phyloP scores from a whole-genome alignment of 2,329 filamentous ascomycete species.

The Ophiostoma quercus region DNA sequence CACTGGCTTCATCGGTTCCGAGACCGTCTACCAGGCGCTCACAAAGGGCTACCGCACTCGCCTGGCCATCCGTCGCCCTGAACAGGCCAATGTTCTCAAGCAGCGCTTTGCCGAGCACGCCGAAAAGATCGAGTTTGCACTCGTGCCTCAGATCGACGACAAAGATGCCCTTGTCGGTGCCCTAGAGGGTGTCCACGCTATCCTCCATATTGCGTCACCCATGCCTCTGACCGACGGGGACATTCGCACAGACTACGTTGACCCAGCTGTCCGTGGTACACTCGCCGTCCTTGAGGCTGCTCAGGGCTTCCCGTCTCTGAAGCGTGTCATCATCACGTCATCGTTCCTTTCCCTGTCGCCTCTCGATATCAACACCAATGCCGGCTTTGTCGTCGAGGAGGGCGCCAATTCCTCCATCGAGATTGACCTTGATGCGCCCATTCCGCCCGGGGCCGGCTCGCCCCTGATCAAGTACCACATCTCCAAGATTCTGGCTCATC shows the following conservation, averaged over 20 bases:
- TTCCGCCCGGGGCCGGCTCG: not conserved
- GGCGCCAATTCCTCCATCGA: not conserved
- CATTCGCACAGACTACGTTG: not conserved
- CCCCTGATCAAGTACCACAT: not conserved
- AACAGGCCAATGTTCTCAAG: not conserved
- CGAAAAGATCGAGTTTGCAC: not conserved
- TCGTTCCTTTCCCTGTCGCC: not conserved
- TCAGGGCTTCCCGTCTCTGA: not conserved
- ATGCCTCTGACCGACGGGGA: not conserved
- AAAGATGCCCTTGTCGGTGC: not conserved
- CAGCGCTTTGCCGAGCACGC: not conserved
- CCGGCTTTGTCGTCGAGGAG: not conserved
- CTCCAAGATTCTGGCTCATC: not conserved
- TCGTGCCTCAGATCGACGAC: not conserved
- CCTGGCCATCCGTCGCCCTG: not conserved
- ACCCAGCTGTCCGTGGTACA: not conserved
- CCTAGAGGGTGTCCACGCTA: not conserved
- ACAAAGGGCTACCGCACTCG: not conserved
- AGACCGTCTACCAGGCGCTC: not conserved
- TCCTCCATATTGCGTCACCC: not conserved
- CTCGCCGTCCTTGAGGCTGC: not conserved
- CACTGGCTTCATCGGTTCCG: not conserved
- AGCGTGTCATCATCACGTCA: not conserved
- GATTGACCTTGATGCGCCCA: not conserved
- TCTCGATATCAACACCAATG: not conserved